Percentiles rank a stretch among this genome's conserved stretches.
These are phyloP conservation scores for Agaricus subrufescens DNA, from an alignment of 768 basidiomycete genomes.

Conservation along the genomic window DNA sequence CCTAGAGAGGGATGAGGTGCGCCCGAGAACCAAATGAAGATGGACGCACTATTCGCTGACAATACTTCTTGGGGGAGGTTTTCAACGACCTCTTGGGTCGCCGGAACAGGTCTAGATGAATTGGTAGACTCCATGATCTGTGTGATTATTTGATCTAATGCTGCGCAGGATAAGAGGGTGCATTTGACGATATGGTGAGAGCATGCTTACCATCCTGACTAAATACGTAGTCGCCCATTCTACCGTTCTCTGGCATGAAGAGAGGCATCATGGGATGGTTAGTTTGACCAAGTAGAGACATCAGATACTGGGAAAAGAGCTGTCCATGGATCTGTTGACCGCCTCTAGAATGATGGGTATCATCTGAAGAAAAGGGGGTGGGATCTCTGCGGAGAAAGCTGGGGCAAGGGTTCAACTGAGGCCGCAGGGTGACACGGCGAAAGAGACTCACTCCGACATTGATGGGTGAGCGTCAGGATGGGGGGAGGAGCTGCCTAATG, in stretches of 20 bases:
- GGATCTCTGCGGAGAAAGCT: slow-evolving; percentile 21
- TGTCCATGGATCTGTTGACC: slow-evolving; percentile 47
- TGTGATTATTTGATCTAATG: slow-evolving; percentile 79
- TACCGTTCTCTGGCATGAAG: slow-evolving; percentile 46
- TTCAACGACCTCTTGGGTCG: slow-evolving; percentile 72
- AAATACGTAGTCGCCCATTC: slow-evolving; percentile 90
- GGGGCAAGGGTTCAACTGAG: neutral
- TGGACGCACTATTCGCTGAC: slow-evolving; percentile 52
- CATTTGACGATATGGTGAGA: neutral
- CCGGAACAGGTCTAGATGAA: slow-evolving; percentile 72
- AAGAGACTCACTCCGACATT: slow-evolving; percentile 46
- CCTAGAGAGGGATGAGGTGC: slow-evolving; percentile 32
- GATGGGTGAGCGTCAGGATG: slow-evolving; percentile 28
- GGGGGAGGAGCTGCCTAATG: neutral
- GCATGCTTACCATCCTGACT: slow-evolving; percentile 70
- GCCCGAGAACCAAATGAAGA: neutral
- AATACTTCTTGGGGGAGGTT: slow-evolving; percentile 65
- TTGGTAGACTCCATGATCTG: slow-evolving; percentile 84
- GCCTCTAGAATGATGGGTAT: slow-evolving; percentile 22
- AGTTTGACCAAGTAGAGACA: slow-evolving; percentile 50
- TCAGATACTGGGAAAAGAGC: slow-evolving; percentile 69
- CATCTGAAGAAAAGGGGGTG: neutral
- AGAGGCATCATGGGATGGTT: slow-evolving; percentile 40
- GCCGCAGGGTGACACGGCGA: neutral
- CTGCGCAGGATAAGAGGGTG: slow-evolving; percentile 28